These are phyloP conservation scores for Metrosideros polymorpha DNA, from an alignment of 441 rosid genomes.

Conservation along the genomic window DNA sequence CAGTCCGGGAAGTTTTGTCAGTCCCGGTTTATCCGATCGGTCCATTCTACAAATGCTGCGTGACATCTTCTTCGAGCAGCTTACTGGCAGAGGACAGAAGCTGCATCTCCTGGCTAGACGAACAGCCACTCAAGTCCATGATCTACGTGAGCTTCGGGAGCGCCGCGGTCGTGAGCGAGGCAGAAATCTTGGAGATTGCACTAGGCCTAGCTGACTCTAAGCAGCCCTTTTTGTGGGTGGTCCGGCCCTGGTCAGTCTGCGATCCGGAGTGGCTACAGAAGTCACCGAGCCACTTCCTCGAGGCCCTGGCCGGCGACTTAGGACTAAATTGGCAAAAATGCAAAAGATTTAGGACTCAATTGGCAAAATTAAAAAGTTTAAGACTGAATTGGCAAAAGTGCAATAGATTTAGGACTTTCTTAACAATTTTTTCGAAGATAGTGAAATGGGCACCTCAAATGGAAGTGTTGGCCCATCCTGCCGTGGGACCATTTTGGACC, in stretches of 20 bases:
- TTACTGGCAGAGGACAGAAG: neutral
- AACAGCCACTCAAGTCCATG: neutral
- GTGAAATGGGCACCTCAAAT: slow-evolving; percentile 5
- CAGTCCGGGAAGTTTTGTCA: neutral
- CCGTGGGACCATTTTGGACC: slow-evolving; percentile 2
- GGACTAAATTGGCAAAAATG: too few relatives aligned
- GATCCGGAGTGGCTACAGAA: neutral
- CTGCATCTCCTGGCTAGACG: slow-evolving; percentile 5
- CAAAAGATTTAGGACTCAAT: too few relatives aligned
- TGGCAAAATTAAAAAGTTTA: too few relatives aligned
- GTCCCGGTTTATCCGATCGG: slow-evolving; percentile 25
- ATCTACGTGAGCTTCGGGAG: slow-evolving; percentile 9
- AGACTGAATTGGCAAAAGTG: too few relatives aligned
- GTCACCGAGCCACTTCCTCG: neutral
- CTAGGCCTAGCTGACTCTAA: neutral
- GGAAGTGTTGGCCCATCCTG: slow-evolving; percentile 1
- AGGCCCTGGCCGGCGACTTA: too few relatives aligned
- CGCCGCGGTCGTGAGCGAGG: neutral
- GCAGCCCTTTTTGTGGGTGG: slow-evolving; percentile 3
- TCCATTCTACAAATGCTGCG: slow-evolving; percentile 14
- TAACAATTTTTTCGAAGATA: too few relatives aligned
- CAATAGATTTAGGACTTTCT: too few relatives aligned
- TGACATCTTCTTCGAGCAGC: neutral
- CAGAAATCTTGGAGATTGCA: neutral
- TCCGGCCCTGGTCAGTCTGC: neutral